Conservation (phyloP, 805 yeast genomes). For the Saccharomycopsis sp. region DNA sequence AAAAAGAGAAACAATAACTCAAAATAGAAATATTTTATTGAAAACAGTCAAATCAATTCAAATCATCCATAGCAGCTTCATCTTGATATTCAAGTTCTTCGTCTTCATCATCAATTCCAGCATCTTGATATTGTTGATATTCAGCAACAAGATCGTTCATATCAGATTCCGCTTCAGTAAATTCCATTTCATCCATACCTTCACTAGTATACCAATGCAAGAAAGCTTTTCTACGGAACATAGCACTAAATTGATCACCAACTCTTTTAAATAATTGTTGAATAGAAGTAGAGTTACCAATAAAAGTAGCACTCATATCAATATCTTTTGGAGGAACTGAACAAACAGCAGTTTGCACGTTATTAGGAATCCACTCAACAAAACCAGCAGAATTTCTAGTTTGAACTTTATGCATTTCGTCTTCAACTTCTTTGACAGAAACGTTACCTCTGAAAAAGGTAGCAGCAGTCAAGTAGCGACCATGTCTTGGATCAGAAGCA, state of each 20-base stretch:
- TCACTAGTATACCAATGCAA: slow-evolving; percentile 93
- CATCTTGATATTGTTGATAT: slow-evolving; percentile 88
- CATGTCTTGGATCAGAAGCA: slow-evolving; percentile 83
- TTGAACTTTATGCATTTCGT: slow-evolving; percentile 80
- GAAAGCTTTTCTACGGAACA: slow-evolving; percentile 92
- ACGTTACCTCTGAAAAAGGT: slow-evolving; percentile 93
- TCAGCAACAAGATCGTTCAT: slow-evolving; percentile 83
- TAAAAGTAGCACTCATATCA: slow-evolving; percentile 86
- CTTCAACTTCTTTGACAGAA: slow-evolving; percentile 88
- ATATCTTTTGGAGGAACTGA: slow-evolving; percentile 79
- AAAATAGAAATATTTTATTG: too few species aligned
- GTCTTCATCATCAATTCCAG: slow-evolving; percentile 57
- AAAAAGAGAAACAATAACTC: too few species aligned
- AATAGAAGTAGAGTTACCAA: slow-evolving; percentile 88
- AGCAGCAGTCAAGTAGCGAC: slow-evolving; percentile 86
- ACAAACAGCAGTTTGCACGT: slow-evolving; percentile 90
- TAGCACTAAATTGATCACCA: slow-evolving; percentile 80
- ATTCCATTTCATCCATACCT: slow-evolving; percentile 95
- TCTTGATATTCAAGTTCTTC: slow-evolving; percentile 63
- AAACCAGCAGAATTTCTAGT: slow-evolving; percentile 72
- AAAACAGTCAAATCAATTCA: too few species aligned
- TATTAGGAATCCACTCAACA: slow-evolving; percentile 95
- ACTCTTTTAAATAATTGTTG: slow-evolving; percentile 86
- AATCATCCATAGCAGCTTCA: slow-evolving; percentile 50
- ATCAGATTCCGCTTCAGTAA: slow-evolving; percentile 87